phyloP scores from a whole-genome alignment of 805 yeast species.

The Sugiyamaella qingdaonensis region DNA sequence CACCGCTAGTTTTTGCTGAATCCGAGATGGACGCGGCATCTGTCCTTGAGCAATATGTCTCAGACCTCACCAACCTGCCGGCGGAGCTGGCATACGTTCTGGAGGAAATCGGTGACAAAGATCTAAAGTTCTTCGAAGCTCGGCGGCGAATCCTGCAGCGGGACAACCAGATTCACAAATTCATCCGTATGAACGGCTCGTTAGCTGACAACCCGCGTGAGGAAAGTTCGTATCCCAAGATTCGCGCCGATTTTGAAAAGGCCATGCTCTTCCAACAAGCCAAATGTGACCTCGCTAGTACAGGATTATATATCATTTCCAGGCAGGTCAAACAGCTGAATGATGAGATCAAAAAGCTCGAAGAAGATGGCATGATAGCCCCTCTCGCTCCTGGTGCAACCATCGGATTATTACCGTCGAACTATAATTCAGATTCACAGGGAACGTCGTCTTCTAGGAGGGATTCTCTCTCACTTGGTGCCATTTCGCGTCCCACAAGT shows the following conservation, averaged over 20 bases:
- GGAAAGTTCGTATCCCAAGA: constrained; percentile 55
- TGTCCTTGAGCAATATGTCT: constrained; percentile 62
- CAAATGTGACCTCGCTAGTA: constrained; percentile 74
- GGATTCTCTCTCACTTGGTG: constrained; percentile 9
- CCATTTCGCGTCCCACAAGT: not conserved
- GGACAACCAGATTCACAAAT: constrained; percentile 79
- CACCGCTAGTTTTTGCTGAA: too few relatives aligned
- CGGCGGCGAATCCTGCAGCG: constrained; percentile 62
- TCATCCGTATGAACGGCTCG: constrained; percentile 78
- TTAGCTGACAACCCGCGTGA: constrained; percentile 79
- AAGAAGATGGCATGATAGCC: constrained; percentile 75
- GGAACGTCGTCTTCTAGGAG: constrained; percentile 9
- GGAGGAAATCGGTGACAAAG: constrained; percentile 72
- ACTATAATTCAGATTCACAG: constrained; percentile 3
- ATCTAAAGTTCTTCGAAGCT: constrained; percentile 58
- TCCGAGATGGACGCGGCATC: constrained; percentile 83
- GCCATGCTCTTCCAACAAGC: constrained; percentile 66
- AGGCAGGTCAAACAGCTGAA: constrained; percentile 73
- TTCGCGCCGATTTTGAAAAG: constrained; percentile 60
- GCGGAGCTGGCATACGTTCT: constrained; percentile 77
- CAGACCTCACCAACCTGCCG: constrained; percentile 70
- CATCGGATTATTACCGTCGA: constrained; percentile 6
- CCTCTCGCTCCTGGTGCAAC: constrained; percentile 18
- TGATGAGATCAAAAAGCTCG: constrained; percentile 68
- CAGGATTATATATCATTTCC: constrained; percentile 71